Conservation (phyloP, 169 alveolate species). For the Eimeria falciformis region DNA sequence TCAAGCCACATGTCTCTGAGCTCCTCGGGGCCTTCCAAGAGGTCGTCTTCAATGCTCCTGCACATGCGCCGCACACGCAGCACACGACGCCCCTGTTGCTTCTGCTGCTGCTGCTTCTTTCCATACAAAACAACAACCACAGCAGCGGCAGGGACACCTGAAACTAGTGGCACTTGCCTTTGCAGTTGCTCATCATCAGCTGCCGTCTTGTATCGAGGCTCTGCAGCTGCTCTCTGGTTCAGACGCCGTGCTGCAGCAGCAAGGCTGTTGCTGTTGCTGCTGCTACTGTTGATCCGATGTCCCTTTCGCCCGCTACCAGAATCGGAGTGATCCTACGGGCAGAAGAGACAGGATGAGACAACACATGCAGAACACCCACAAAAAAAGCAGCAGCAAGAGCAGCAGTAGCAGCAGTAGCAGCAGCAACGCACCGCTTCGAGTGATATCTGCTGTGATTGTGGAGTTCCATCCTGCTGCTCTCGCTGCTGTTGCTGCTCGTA, state of each 20-base stretch:
- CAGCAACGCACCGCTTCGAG: background rate
- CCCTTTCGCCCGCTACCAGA: background rate
- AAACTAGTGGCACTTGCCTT: background rate
- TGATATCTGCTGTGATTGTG: background rate
- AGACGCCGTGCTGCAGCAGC: slow-evolving; percentile 46
- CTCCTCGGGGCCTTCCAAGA: slow-evolving; percentile 51
- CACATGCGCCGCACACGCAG: background rate
- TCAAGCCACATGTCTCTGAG: slow-evolving; percentile 54
- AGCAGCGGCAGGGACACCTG: background rate
- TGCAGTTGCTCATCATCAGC: background rate
- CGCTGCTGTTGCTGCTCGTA: background rate
- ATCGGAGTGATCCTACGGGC: background rate
- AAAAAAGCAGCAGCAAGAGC: background rate
- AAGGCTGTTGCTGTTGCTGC: slow-evolving; percentile 38
- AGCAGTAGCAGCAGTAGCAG: slow-evolving; percentile 41
- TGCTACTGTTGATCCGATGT: background rate
- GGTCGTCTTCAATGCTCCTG: background rate
- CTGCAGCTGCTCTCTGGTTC: slow-evolving; percentile 47
- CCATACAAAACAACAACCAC: background rate
- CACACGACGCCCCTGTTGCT: background rate
- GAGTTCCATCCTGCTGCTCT: slow-evolving; percentile 2
- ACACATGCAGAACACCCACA: background rate
- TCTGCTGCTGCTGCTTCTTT: background rate
- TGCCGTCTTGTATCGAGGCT: background rate
- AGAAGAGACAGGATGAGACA: background rate